These are phyloP conservation scores for Plectranthus barbatus DNA, from an alignment of 257 asterid genomes.

Conservation along the genomic window DNA sequence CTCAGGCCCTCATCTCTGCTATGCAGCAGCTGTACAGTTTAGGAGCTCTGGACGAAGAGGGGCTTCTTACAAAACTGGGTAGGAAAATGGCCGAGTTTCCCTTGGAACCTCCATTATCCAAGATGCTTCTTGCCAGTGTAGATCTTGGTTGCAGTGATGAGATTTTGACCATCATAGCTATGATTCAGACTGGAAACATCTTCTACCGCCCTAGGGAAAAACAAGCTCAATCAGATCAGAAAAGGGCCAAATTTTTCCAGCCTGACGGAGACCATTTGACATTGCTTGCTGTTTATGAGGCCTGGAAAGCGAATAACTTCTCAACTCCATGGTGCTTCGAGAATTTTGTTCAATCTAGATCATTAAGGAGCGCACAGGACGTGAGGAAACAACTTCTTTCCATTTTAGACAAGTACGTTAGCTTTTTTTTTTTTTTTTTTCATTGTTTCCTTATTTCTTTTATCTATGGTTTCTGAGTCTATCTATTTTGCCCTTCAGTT, in stretches of 20 bases:
- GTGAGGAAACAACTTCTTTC: constrained; percentile 85
- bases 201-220: constrained; percentile 95
- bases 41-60: constrained; percentile 92
- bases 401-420: constrained; percentile 77
- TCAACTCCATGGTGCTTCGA: constrained; percentile 95
- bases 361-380: constrained; percentile 86
- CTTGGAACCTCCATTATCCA: constrained; percentile 81
- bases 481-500: too few species aligned
- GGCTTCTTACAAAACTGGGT: constrained; percentile 87
- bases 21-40: constrained; percentile 89
- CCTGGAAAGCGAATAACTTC: constrained; percentile 90
- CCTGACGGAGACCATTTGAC: constrained; percentile 95
- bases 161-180: constrained; percentile 81
- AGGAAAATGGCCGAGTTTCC: constrained; percentile 98
- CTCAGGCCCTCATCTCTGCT: constrained; percentile 89
- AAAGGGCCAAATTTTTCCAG: constrained; percentile 81
- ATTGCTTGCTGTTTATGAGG: constrained; percentile 86
- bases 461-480: too few species aligned
- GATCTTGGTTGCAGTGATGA: constrained; percentile 94
- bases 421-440: too few species aligned
- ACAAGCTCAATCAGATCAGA: constrained; percentile 94
- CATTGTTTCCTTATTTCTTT: too few species aligned
- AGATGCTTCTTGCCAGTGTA: constrained; percentile 92
- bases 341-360: constrained; percentile 79
- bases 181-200: constrained; percentile 88